Percentiles rank a stretch among this genome's conserved stretches.
These are phyloP conservation scores for Fagopyrum homotropicum DNA, from an alignment of 148 eudicot genomes.

Conservation along the genomic window DNA sequence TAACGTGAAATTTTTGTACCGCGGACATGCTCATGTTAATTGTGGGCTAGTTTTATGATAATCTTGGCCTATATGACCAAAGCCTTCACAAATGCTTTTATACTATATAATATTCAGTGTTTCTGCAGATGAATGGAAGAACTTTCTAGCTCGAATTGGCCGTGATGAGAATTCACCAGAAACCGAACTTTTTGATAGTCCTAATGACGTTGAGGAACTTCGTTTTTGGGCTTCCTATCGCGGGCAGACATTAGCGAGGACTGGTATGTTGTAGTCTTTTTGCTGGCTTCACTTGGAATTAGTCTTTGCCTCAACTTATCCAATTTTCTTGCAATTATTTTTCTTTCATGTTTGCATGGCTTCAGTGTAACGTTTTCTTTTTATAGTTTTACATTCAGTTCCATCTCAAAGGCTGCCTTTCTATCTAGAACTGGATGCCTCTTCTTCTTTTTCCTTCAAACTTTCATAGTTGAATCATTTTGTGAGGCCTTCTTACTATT, in stretches of 20 bases:
- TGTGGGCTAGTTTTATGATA: not conserved
- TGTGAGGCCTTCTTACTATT: not conserved
- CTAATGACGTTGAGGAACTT: slow-evolving; percentile 72
- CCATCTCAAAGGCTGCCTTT: not conserved
- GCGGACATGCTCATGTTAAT: not conserved
- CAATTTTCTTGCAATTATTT: not conserved
- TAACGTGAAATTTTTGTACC: not conserved
- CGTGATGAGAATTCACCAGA: slow-evolving; percentile 80
- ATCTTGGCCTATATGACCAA: not conserved
- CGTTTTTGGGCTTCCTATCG: slow-evolving; percentile 98
- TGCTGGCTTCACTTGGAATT: not conserved
- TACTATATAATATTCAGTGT: not conserved
- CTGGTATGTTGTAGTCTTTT: slow-evolving; percentile 37
- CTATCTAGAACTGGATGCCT: not conserved
- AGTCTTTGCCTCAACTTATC: not conserved
- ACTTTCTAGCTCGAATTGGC: slow-evolving; percentile 89
- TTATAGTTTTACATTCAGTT: not conserved
- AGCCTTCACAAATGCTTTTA: not conserved
- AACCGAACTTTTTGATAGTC: slow-evolving; percentile 65
- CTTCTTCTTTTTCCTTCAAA: not conserved
- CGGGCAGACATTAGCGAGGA: slow-evolving; percentile 95
- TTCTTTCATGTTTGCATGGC: not conserved
- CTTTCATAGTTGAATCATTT: not conserved
- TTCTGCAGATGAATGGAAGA: slow-evolving; percentile 83
- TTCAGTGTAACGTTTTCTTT: not conserved